Base-by-base conservation (phyloP, 495 filamentous ascomycete species). In the Lasiosphaeria ovina region DNA sequence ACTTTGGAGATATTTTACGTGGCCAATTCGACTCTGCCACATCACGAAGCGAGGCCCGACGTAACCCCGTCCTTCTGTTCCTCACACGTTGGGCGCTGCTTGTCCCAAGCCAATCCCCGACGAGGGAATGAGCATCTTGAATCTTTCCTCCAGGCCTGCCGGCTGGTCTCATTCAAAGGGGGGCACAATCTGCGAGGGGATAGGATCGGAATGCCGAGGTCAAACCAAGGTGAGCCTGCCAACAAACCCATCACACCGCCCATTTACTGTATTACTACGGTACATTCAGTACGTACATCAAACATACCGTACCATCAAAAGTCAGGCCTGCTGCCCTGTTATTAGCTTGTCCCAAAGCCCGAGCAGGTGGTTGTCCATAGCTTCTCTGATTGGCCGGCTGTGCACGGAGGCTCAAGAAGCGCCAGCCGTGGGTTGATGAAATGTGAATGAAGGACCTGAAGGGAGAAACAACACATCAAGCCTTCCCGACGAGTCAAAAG, bases 21-120 rank as follows among this genome's bases (percentile, higher is more conserved):
- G 50, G 48, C 56, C 56, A 63, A 56, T 63, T 63, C 61, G 6
- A 35, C 56, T 35, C 50, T 61, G 64, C 64, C 64, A 63, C 64
- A 66, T 66, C 64, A 59, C 44, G 55, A 24, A 47, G n/a, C 24
- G 12, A 47, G 6, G 12, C 44, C 44, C 44, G 38, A 57, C 54
- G 55, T 8, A 52, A 50, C 24, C 47, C 44, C 53, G 51, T 56
- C 53, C 35, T 52, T 8, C n/a, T 31, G 24, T 54, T 53, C 16
- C 14, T 5, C 35, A 2, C 34, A n/a, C n/a, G 3, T 33, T 58
- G 55, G 34, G 8, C 44, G 17, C 50, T 32, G 16, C 24, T 24
- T 24, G 24, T 24, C 24, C 24, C 24, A 24, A 24, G 24, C 24
- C 24, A 24, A 24, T 24, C 24, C 24, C 24, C 24, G 24, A 24